Conservation (phyloP, 129 eudicot genomes). For the sunflower (Helianthus annuus) region DNA sequence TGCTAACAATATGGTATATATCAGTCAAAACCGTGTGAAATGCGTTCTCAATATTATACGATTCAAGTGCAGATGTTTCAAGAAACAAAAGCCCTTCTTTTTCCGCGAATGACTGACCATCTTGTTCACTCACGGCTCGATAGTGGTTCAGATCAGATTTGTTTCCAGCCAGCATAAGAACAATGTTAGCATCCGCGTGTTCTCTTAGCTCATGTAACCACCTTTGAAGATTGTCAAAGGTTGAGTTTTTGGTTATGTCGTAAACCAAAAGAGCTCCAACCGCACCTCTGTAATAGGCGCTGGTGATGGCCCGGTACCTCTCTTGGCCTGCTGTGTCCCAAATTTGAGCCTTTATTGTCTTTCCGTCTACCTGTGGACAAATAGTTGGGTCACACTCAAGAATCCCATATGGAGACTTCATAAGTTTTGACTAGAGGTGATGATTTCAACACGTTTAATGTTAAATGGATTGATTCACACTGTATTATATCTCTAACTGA, state of each 20-base stretch:
- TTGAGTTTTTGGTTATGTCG: constrained; percentile 62
- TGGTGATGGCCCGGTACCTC: constrained; percentile 70
- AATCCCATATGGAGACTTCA: neutral
- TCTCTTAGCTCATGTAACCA: constrained; percentile 73
- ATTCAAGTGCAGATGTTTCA: constrained; percentile 70
- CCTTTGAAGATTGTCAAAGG: constrained; percentile 60
- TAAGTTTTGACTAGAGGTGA: neutral
- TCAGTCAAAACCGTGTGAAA: constrained; percentile 63
- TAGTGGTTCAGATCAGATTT: constrained; percentile 67
- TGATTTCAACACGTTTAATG: neutral
- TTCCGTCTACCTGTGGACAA: constrained; percentile 54
- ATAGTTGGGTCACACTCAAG: neutral
- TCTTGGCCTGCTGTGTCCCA: constrained; percentile 86
- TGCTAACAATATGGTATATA: constrained; percentile 57
- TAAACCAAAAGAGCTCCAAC: constrained; percentile 68
- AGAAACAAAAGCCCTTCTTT: constrained; percentile 72
- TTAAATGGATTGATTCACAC: no score
- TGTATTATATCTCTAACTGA: neutral
- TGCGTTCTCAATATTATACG: constrained; percentile 55
- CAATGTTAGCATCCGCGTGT: constrained; percentile 70
- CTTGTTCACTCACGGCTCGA: constrained; percentile 55
- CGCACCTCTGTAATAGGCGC: constrained; percentile 76
- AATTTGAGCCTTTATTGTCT: constrained; percentile 73
- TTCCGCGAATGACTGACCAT: constrained; percentile 62
- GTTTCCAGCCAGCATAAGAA: constrained; percentile 73